These are phyloP conservation scores for Colletotrichum somersetense DNA, from an alignment of 2,329 filamentous ascomycete species.

Conservation along the genomic window DNA sequence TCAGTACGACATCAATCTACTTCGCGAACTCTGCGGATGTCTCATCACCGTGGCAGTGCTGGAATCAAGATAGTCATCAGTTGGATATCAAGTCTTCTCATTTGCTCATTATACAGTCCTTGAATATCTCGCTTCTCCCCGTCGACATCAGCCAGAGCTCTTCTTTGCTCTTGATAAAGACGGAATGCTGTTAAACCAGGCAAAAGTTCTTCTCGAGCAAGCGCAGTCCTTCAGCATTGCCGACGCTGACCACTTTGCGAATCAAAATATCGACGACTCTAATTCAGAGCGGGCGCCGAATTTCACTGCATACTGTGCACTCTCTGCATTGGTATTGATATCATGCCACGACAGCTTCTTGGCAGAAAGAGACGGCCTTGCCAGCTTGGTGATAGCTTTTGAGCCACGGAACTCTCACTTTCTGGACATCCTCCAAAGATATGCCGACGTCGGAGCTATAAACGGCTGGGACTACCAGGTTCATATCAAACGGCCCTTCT, in stretches of 20 bases:
- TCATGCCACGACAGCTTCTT: background rate
- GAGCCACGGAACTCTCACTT: background rate
- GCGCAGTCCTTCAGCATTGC: background rate
- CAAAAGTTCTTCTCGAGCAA: background rate
- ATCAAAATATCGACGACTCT: background rate
- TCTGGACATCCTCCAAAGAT: background rate
- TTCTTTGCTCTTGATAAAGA: background rate
- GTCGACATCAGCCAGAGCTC: fast-evolving
- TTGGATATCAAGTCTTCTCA: no score
- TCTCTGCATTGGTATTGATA: background rate
- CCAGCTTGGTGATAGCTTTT: background rate
- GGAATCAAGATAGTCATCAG: no score
- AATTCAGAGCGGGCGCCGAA: background rate
- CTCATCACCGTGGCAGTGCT: background rate
- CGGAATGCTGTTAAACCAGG: background rate
- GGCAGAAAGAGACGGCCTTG: background rate
- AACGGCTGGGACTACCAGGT: no score
- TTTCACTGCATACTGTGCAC: background rate
- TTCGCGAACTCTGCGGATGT: conserved; percentile 3
- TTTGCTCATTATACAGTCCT: conserved; percentile 9
- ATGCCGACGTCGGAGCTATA: no score
- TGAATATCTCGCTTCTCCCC: background rate
- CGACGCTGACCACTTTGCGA: background rate
- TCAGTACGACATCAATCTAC: background rate
- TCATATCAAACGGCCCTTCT: background rate